Percentiles rank a stretch among this genome's conserved stretches.
Evolutionary conservation across 2,329 filamentous ascomycete species (phyloP).

Genomic region (Fusarium sp.): DNA sequence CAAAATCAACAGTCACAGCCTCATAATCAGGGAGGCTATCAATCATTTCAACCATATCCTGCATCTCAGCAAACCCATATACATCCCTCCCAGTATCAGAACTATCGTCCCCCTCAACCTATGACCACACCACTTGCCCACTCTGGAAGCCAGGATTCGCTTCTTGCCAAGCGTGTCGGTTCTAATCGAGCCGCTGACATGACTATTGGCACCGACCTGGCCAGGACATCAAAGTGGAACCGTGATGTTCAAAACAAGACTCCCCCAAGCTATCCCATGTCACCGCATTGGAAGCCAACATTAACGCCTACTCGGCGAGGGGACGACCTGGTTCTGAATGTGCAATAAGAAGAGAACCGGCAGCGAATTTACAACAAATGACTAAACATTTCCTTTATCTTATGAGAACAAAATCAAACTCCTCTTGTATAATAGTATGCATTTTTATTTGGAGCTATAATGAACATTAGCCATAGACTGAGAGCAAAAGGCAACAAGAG

Average conservation of each 20-base stretch:
- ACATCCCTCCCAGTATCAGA: slow-evolving; percentile 32
- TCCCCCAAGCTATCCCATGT: slow-evolving; percentile 25
- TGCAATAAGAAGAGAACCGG: slow-evolving; percentile 53
- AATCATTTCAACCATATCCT: slow-evolving; percentile 23
- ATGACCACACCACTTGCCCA: slow-evolving; percentile 29
- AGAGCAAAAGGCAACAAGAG: slow-evolving; percentile 21
- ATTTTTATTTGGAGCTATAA: slow-evolving; percentile 35
- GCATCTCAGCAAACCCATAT: slow-evolving; percentile 30
- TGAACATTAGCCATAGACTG: slow-evolving; percentile 40
- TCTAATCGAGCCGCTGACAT: slow-evolving; percentile 62
- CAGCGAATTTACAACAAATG: slow-evolving; percentile 13
- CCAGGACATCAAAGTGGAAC: slow-evolving; percentile 27
- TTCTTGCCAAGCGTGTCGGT: slow-evolving; percentile 66
- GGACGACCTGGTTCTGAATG: slow-evolving; percentile 71
- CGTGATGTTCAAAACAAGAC: slow-evolving; percentile 28
- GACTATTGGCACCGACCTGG: slow-evolving; percentile 47
- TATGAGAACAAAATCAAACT: slow-evolving; percentile 21
- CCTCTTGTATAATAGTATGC: slow-evolving; percentile 41
- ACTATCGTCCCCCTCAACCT: slow-evolving; percentile 23
- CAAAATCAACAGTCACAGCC: slow-evolving; percentile 34
- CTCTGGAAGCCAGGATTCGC: slow-evolving; percentile 51
- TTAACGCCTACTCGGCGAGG: slow-evolving; percentile 75
- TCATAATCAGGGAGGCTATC: slow-evolving; percentile 20
- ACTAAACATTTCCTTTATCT: slow-evolving; percentile 12
- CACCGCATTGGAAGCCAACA: slow-evolving; percentile 60